Percentiles rank a stretch among this genome's conserved stretches.
These are phyloP conservation scores for Aspergillus haitiensis DNA, from an alignment of 495 filamentous ascomycete species.

Conservation along the genomic window DNA sequence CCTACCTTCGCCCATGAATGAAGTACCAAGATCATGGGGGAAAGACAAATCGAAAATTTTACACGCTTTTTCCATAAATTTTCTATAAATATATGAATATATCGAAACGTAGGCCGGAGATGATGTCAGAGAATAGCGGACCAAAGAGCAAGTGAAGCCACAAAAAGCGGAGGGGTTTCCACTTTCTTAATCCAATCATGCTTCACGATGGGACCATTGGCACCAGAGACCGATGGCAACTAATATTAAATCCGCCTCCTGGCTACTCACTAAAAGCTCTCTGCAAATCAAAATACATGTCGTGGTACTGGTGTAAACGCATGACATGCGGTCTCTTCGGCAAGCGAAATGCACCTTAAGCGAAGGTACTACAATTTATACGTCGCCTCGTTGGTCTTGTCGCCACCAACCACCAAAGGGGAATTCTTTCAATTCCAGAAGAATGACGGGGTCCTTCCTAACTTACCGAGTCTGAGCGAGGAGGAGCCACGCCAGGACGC, in stretches of 20 bases:
- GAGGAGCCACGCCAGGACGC: background rate
- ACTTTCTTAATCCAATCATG: constrained; percentile 13
- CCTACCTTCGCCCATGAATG: no score
- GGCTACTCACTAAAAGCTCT: constrained; percentile 3
- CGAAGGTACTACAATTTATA: constrained; percentile 3
- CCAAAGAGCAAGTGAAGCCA: constrained; percentile 9
- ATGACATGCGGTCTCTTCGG: constrained; percentile 20
- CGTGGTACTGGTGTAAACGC: constrained; percentile 13
- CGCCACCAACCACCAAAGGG: constrained; percentile 4
- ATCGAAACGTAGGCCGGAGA: constrained; percentile 3
- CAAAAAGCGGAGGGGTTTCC: constrained; percentile 22
- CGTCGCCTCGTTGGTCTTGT: background rate
- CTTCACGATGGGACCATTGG: constrained; percentile 6
- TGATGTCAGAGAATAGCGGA: constrained; percentile 21
- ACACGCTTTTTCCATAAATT: background rate
- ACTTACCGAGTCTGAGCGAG: constrained; percentile 2
- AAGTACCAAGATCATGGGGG: no score
- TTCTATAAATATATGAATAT: background rate
- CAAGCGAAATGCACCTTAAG: constrained; percentile 13
- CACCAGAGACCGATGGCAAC: background rate
- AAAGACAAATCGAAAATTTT: no score
- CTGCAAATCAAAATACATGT: constrained; percentile 4
- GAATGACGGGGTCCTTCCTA: background rate
- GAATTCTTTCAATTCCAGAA: background rate
- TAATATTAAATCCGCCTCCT: constrained; percentile 8